These are phyloP conservation scores for Posidonia australis DNA, from an alignment of 106 monocot species.

Conservation along the genomic window DNA sequence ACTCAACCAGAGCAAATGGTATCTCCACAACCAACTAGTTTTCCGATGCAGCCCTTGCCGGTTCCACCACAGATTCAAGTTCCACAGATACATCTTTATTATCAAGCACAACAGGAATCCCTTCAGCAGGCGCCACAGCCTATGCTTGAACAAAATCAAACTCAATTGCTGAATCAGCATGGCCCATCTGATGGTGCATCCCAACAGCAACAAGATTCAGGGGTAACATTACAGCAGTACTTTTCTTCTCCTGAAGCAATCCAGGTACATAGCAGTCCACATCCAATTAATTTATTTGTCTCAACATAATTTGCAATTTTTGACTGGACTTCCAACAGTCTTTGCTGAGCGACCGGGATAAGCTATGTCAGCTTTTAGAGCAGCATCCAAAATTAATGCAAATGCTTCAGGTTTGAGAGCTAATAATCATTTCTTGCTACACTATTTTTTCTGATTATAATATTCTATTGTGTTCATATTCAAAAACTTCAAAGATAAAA, in stretches of 20 bases:
- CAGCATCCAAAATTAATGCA: conserved; percentile 95
- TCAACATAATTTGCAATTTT: not conserved
- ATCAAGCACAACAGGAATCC: conserved; percentile 48
- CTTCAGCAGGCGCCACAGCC: conserved; percentile 16
- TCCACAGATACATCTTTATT: conserved; percentile 65
- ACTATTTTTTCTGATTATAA: too few species aligned
- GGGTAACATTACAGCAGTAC: conserved; percentile 62
- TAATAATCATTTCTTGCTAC: not conserved
- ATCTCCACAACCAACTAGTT: conserved; percentile 34
- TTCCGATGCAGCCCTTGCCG: conserved; percentile 57
- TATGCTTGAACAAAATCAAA: conserved; percentile 25
- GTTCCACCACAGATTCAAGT: conserved; percentile 50
- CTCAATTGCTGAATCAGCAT: conserved; percentile 20
- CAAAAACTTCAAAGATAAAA: too few species aligned
- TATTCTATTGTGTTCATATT: too few species aligned
- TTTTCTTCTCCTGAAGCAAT: conserved; percentile 95
- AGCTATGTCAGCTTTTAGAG: conserved; percentile 90
- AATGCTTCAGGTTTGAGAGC: conserved; percentile 85
- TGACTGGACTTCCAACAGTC: conserved; percentile 36
- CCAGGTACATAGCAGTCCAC: conserved; percentile 33
- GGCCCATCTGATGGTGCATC: conserved; percentile 20
- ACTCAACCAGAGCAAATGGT: conserved; percentile 37
- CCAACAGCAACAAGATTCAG: conserved; percentile 58
- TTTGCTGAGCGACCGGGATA: conserved; percentile 78
- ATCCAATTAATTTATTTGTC: not conserved